Evolutionary conservation across 192 early-diverging fungal species (phyloP).

Genomic region (Entomortierella parvispora): DNA sequence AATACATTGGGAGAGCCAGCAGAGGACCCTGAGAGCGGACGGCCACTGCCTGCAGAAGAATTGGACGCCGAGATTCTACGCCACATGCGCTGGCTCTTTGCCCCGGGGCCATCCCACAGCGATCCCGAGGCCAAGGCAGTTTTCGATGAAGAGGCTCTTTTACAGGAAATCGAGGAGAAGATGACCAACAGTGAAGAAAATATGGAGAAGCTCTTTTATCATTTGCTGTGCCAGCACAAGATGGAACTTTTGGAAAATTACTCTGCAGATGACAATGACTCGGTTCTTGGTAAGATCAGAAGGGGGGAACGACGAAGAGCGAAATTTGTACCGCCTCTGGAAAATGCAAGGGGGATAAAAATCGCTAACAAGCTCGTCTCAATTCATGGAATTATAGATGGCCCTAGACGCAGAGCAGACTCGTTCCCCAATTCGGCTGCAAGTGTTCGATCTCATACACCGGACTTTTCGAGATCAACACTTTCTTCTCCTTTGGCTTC

Average conservation of each 20-base stretch:
- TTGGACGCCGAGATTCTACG: slow-evolving; percentile 47
- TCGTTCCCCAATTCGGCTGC: slow-evolving; percentile 40
- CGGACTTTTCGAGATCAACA: slow-evolving; percentile 27
- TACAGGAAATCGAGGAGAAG: slow-evolving; percentile 46
- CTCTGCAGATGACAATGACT: slow-evolving; percentile 21
- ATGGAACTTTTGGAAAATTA: slow-evolving; percentile 48
- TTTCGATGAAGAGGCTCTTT: slow-evolving; percentile 41
- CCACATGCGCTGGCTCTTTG: slow-evolving; percentile 51
- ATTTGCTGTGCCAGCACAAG: slow-evolving; percentile 50
- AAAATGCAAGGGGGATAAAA: no score
- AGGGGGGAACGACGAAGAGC: no score
- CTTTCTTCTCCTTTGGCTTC: slow-evolving; percentile 21
- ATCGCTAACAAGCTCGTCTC: no score
- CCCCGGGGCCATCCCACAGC: slow-evolving; percentile 46
- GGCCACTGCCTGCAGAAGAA: slow-evolving; percentile 23
- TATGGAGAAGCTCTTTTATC: slow-evolving; percentile 48
- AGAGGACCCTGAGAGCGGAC: slow-evolving; percentile 39
- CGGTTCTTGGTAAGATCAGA: slow-evolving; percentile 24
- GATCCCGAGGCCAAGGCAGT: slow-evolving; percentile 40
- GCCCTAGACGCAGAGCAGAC: slow-evolving; percentile 41
- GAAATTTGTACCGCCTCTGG: no score
- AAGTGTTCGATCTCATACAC: slow-evolving; percentile 32
- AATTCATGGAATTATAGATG: no score
- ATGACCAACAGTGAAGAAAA: slow-evolving; percentile 43
- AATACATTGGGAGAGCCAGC: slow-evolving; percentile 45